Evolutionary conservation across 2,329 filamentous ascomycete species (phyloP), one percentile per base, ranked within the genome.

Genomic region (Xylariaceae sp.): DNA sequence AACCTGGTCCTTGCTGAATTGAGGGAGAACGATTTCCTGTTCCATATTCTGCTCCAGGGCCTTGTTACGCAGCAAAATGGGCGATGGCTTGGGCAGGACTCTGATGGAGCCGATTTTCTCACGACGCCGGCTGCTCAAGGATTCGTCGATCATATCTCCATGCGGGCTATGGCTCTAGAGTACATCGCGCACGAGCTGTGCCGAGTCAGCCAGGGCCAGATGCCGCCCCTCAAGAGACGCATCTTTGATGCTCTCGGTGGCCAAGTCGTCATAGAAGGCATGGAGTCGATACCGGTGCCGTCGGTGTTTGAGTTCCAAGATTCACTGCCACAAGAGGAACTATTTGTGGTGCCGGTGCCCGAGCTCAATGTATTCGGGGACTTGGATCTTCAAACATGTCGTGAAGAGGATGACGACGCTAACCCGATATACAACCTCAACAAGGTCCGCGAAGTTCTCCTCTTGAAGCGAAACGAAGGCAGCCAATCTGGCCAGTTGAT

Each of bases 251-350:
- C 90, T 0, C 77, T 97, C n/a, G 84, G 92, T 49, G 94, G 94
- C 4, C 86, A 88, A 48, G 85, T 90, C 6, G 79, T 83, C 9
- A 77, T 86, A 15, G 82, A 88, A 11, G 84, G 84, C 60, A 87
- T 88, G 52, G 83, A 89, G 56, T 78, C 85, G 4, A 77, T 88
- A 44, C 76, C 79, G 34, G 88, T 91, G 59, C 82, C 88, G 0
- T 92, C 89, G 2, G 82, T 97, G 5, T 96, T 97, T 69, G 92
- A 97, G 65, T 81, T 97, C 18, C 94, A 96, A 68, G 94, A 99
- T 74, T 97, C 97, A 68, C 82, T 94, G 61, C 73, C 81, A 1
- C 71, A 78, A 17, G 79, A 80, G 51, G 77, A 73, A 13, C 70
- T 77, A n/a, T 84, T 82, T 77, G 73, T 77, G 23, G 72, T 77